phyloP scores from a whole-genome alignment of 306 rosid species.

The Datisca glomerata region DNA sequence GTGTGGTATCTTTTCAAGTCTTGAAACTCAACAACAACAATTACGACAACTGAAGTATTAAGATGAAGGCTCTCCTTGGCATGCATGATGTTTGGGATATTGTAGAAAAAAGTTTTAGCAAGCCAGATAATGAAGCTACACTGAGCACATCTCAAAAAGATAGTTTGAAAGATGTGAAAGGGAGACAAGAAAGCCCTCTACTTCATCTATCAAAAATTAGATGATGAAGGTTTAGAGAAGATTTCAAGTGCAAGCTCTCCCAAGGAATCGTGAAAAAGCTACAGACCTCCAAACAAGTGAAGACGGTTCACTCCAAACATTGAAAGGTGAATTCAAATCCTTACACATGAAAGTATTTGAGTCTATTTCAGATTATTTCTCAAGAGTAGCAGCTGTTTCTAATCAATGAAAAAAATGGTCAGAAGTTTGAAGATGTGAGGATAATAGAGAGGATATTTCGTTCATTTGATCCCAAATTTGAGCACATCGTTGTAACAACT shows the following conservation, averaged over 20 bases:
- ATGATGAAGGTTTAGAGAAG: not conserved
- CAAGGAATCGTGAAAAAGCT: too few species aligned
- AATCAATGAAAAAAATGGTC: not conserved
- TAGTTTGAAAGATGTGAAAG: too few species aligned
- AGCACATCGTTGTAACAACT: not conserved
- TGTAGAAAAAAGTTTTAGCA: too few species aligned
- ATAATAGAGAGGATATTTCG: not conserved
- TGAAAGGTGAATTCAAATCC: not conserved
- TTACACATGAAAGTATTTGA: not conserved
- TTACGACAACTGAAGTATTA: too few species aligned
- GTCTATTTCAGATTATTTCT: not conserved
- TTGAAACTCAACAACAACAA: too few species aligned
- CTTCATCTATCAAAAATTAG: slow-evolving; percentile 1
- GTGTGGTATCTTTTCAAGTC: too few species aligned
- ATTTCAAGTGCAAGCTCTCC: not conserved
- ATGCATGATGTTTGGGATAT: too few species aligned
- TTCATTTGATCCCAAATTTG: not conserved
- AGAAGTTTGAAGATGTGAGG: not conserved
- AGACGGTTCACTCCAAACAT: not conserved
- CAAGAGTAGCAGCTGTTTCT: not conserved
- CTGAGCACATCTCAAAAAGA: too few species aligned
- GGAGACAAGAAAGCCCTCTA: not conserved
- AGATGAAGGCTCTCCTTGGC: too few species aligned
- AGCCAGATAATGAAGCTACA: too few species aligned
- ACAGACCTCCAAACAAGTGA: too few species aligned